Conservation (phyloP, 345 rosid species). For the Pistacia atlantica region DNA sequence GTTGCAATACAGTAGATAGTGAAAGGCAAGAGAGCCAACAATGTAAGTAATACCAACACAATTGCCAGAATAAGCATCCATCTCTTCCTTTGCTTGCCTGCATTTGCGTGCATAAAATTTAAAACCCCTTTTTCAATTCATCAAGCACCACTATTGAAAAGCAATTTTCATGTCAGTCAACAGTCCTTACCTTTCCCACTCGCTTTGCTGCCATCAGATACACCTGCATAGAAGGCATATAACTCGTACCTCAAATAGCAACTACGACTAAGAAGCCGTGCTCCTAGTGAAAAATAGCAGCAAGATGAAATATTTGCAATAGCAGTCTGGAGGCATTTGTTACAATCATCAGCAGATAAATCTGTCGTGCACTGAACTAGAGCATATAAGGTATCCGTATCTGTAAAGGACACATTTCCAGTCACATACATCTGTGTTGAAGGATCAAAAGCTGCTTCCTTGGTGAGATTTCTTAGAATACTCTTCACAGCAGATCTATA, state of each 20-base stretch:
- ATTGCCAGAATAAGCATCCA: constrained; percentile 21
- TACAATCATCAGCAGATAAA: constrained; percentile 32
- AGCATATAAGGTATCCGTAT: constrained; percentile 24
- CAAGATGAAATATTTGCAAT: constrained; percentile 22
- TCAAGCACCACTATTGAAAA: neutral
- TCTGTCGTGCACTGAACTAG: constrained; percentile 41
- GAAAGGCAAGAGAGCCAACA: constrained; percentile 18
- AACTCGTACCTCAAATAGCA: constrained; percentile 50
- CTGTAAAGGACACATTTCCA: neutral
- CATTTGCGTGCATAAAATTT: constrained; percentile 1
- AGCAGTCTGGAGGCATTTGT: constrained; percentile 37
- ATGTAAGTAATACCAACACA: constrained; percentile 15
- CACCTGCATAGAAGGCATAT: constrained; percentile 36
- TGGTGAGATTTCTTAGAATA: constrained; percentile 29
- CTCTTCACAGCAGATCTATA: constrained; percentile 25
- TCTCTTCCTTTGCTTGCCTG: constrained; percentile 20
- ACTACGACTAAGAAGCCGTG: constrained; percentile 38
- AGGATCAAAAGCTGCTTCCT: constrained; percentile 19
- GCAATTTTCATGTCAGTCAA: neutral
- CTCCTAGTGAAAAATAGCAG: constrained; percentile 35
- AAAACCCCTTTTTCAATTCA: neutral
- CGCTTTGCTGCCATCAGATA: constrained; percentile 3
- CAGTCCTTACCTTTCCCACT: constrained; percentile 24
- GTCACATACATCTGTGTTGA: constrained; percentile 20
- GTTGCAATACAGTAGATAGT: neutral